These are phyloP conservation scores for Pelagophyceae sp. DNA, from an alignment of 352 stramenopile genomes.

Conservation along the genomic window DNA sequence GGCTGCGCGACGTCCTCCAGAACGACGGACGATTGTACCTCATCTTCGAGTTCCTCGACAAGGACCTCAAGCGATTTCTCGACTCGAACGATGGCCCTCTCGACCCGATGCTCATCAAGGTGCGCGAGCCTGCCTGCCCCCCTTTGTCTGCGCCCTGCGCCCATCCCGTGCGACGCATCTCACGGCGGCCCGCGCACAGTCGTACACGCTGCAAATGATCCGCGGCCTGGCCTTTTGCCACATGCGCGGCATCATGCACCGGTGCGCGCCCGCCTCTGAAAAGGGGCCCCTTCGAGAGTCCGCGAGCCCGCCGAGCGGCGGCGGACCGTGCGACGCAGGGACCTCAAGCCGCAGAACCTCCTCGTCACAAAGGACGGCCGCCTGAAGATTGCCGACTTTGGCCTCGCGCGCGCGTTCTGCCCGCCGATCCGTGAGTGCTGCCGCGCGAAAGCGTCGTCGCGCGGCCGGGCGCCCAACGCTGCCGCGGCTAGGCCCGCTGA, in stretches of 20 bases:
- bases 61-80: constrained; percentile 90
- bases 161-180: constrained; percentile 14
- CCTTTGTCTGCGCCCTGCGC: background rate
- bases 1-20: constrained; percentile 45
- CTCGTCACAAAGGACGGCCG: constrained; percentile 81
- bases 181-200: constrained; percentile 27
- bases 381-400: constrained; percentile 98
- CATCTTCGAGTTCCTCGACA: constrained; percentile 98
- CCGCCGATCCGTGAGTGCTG: constrained; percentile 70
- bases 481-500: constrained; percentile 13
- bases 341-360: constrained; percentile 96
- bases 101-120: constrained; percentile 62
- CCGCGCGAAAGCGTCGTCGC: background rate
- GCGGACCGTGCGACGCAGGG: constrained; percentile 42
- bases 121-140: background rate
- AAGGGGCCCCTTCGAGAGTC: background rate
- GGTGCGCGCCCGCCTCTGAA: constrained; percentile 4
- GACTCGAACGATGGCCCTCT: constrained; percentile 59
- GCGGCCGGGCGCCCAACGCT: too few relatives aligned
- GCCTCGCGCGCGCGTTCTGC: constrained; percentile 88
- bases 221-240: constrained; percentile 72
- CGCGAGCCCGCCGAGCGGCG: background rate
- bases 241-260: constrained; percentile 70
- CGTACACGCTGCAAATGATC: constrained; percentile 64
- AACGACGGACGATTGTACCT: constrained; percentile 71